These are phyloP conservation scores for Tephrocybe rancida DNA, from an alignment of 768 basidiomycete species.

Conservation along the genomic window DNA sequence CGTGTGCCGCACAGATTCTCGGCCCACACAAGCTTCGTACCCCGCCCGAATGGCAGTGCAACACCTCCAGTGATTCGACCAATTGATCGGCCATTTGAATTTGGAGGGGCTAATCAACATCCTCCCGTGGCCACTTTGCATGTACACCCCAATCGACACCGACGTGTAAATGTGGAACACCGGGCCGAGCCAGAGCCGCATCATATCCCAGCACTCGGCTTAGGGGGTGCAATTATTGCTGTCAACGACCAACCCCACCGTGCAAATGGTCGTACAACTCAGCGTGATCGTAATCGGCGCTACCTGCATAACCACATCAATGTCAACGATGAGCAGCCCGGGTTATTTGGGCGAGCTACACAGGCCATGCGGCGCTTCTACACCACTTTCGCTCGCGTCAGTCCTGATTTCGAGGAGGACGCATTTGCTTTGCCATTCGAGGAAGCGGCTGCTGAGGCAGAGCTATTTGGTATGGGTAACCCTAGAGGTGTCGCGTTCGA, in stretches of 20 bases:
- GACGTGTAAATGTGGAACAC: slow-evolving; percentile 24
- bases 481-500: slow-evolving; percentile 6
- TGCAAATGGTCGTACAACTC: neutral
- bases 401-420: slow-evolving; percentile 9
- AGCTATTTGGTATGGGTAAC: neutral
- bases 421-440: too few species aligned
- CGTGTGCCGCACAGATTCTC: slow-evolving; percentile 40
- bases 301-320: slow-evolving; percentile 14
- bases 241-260: slow-evolving; percentile 27
- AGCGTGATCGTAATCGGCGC: slow-evolving; percentile 16
- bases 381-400: slow-evolving; percentile 9
- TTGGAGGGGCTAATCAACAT: slow-evolving; percentile 37
- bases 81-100: slow-evolving; percentile 50
- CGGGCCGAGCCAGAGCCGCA: slow-evolving; percentile 48
- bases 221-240: slow-evolving; percentile 66
- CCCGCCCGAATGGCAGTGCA: slow-evolving; percentile 28
- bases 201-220: slow-evolving; percentile 60
- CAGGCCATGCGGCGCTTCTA: slow-evolving; percentile 16
- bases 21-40: slow-evolving; percentile 37
- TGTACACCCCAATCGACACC: slow-evolving; percentile 26
- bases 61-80: slow-evolving; percentile 51
- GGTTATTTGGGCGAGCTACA: slow-evolving; percentile 17
- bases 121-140: slow-evolving; percentile 17
- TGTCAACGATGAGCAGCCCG: slow-evolving; percentile 9
- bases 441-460: neutral